Evolutionary conservation across 805 yeast species (phyloP).

Genomic region (Metschnikowia kofuensis): DNA sequence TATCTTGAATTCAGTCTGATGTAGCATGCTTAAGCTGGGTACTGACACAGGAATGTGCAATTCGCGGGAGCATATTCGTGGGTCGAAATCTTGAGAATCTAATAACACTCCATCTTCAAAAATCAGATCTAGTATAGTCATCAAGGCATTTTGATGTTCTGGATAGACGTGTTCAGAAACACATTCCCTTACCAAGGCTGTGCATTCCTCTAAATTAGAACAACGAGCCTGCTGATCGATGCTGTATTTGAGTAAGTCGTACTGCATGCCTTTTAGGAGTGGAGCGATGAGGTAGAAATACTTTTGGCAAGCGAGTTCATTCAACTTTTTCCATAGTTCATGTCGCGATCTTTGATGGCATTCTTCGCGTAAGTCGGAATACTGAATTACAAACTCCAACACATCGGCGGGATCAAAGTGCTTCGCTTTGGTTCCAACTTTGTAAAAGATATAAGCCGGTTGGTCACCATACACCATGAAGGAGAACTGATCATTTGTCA

Average conservation of each 20-base stretch:
- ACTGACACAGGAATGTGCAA: slow-evolving; percentile 57
- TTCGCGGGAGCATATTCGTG: not conserved
- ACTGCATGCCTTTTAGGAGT: slow-evolving; percentile 20
- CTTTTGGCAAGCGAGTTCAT: slow-evolving; percentile 11
- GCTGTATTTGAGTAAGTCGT: slow-evolving; percentile 32
- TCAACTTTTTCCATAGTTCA: slow-evolving; percentile 1
- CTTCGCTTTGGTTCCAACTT: slow-evolving; percentile 33
- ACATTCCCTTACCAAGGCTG: slow-evolving; percentile 4
- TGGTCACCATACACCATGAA: slow-evolving; percentile 66
- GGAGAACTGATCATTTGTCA: slow-evolving; percentile 22
- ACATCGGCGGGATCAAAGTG: slow-evolving; percentile 27
- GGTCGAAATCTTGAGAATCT: not conserved
- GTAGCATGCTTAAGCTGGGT: slow-evolving; percentile 60
- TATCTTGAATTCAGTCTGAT: slow-evolving; percentile 49
- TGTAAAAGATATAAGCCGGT: slow-evolving; percentile 60
- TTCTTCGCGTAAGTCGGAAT: slow-evolving; percentile 48
- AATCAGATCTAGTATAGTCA: slow-evolving; percentile 2
- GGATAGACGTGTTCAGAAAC: slow-evolving; percentile 5
- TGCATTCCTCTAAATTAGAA: slow-evolving; percentile 19
- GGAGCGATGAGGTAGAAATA: slow-evolving; percentile 20
- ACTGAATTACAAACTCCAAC: slow-evolving; percentile 43
- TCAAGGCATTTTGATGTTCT: slow-evolving; percentile 12
- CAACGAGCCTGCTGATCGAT: slow-evolving; percentile 20
- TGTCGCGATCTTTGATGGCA: slow-evolving; percentile 23
- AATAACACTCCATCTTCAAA: not conserved